phyloP scores from a whole-genome alignment of 202 grass and related monocot species.

The Digitaria exilis region DNA sequence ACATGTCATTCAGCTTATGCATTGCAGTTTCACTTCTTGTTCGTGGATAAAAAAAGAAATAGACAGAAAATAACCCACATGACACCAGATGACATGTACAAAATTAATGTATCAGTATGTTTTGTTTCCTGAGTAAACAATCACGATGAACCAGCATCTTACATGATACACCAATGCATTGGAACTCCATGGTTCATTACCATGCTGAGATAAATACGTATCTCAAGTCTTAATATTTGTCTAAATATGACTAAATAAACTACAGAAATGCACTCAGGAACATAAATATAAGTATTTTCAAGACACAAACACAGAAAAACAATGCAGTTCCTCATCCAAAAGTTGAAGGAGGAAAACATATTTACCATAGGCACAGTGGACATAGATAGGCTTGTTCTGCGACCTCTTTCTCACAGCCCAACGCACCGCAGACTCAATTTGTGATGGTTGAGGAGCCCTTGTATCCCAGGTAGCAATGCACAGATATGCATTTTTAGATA shows the following conservation, averaged over 20 bases:
- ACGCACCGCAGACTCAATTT: conserved; percentile 74
- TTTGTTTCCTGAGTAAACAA: background rate
- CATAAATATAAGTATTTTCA: conserved; percentile 5
- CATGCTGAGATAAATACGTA: conserved; percentile 13
- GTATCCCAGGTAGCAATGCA: conserved; percentile 88
- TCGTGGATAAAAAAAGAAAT: background rate
- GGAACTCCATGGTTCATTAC: conserved; percentile 8
- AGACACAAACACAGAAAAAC: conserved; percentile 9
- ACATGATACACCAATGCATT: background rate
- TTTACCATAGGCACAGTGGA: conserved; percentile 95
- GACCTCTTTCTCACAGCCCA: conserved; percentile 71
- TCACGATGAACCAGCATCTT: background rate
- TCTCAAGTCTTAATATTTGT: conserved; percentile 26
- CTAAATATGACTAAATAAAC: conserved; percentile 13
- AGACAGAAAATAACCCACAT: conserved; percentile 14
- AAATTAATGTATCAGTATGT: background rate
- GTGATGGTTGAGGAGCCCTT: conserved; percentile 68
- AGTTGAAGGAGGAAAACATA: conserved; percentile 19
- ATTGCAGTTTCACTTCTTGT: conserved; percentile 11
- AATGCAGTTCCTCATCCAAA: conserved; percentile 13
- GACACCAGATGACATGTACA: background rate
- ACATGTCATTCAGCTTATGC: background rate
- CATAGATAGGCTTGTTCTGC: conserved; percentile 72
- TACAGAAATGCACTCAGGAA: conserved; percentile 2
- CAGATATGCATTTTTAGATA: conserved; percentile 68